phyloP scores from a whole-genome alignment of 2,329 filamentous ascomycete species.

The Trichoderma gracile region DNA sequence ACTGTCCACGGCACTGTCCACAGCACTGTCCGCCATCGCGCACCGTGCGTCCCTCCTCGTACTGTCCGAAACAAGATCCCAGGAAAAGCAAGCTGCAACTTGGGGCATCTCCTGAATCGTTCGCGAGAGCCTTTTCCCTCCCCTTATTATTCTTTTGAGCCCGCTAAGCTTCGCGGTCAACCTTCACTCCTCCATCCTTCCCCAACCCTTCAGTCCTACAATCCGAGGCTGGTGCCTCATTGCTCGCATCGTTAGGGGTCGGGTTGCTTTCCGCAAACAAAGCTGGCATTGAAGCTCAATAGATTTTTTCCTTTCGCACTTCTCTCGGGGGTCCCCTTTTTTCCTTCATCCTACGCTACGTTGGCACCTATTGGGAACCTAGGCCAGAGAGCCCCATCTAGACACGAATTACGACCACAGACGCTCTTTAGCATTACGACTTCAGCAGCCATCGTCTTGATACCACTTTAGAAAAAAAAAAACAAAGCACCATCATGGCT shows the following conservation, averaged over 20 bases:
- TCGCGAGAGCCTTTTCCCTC: slow-evolving; percentile 29
- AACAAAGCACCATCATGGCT: slow-evolving; percentile 45
- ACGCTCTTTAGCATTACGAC: slow-evolving; percentile 18
- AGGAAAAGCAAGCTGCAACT: slow-evolving; percentile 12
- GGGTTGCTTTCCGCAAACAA: slow-evolving; percentile 25
- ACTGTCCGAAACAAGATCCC: slow-evolving; percentile 27
- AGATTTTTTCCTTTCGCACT: slow-evolving; percentile 22
- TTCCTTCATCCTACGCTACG: background rate
- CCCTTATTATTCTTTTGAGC: slow-evolving; percentile 30
- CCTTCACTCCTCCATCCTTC: slow-evolving; percentile 29
- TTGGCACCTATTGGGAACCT: slow-evolving; percentile 17
- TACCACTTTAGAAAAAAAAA: slow-evolving; percentile 19
- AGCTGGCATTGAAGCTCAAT: slow-evolving; percentile 26
- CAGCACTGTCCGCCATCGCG: background rate
- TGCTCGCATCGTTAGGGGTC: slow-evolving; percentile 32
- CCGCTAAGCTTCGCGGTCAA: slow-evolving; percentile 31
- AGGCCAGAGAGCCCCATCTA: slow-evolving; percentile 11
- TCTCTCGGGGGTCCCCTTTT: slow-evolving; percentile 10
- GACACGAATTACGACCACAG: slow-evolving; percentile 24
- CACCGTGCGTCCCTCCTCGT: slow-evolving; percentile 19
- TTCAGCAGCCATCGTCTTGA: slow-evolving; percentile 12
- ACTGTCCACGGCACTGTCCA: background rate
- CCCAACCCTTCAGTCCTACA: slow-evolving; percentile 35
- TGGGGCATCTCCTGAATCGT: slow-evolving; percentile 27
- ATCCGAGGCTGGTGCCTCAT: slow-evolving; percentile 39